These are phyloP conservation scores for Arachnopeziza araneosa DNA, from an alignment of 2,329 filamentous ascomycete genomes.

Conservation along the genomic window DNA sequence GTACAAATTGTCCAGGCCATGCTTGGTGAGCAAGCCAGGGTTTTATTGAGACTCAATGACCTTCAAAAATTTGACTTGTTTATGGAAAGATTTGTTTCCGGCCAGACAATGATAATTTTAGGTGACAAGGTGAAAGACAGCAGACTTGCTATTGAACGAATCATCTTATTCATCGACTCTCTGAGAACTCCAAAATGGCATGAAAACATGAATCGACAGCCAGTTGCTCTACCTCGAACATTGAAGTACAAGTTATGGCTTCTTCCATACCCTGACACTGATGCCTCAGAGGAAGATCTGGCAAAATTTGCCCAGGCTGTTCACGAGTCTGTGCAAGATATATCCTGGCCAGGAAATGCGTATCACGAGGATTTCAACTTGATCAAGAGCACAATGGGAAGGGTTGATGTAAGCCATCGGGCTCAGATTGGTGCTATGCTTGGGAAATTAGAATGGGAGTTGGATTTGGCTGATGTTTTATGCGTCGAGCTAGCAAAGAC, in stretches of 20 bases:
- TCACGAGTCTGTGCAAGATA: not conserved
- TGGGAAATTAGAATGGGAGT: not conserved
- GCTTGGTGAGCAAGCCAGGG: not conserved
- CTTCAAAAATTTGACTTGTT: not conserved
- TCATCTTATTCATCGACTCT: not conserved
- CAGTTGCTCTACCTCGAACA: slow-evolving; percentile 1
- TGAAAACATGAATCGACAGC: not conserved
- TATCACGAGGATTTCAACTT: not conserved
- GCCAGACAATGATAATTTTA: not conserved
- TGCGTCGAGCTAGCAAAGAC: not conserved
- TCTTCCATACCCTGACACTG: not conserved
- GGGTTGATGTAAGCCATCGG: not conserved
- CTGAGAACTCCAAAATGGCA: slow-evolving; percentile 5
- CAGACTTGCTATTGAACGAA: not conserved
- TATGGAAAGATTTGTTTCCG: not conserved
- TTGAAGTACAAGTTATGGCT: slow-evolving; percentile 1
- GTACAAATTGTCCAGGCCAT: not conserved
- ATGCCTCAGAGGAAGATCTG: not conserved
- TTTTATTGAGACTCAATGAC: not conserved
- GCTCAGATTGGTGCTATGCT: not conserved
- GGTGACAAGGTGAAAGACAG: too few species aligned
- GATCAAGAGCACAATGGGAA: not conserved
- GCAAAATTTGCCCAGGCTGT: not conserved
- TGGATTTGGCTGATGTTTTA: not conserved
- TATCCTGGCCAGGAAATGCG: not conserved